A percentile compares a stretch with the other conserved stretches of the same genome.
Conservation (phyloP, 2,329 filamentous ascomycete genomes). For the Fusarium pilosicola region DNA sequence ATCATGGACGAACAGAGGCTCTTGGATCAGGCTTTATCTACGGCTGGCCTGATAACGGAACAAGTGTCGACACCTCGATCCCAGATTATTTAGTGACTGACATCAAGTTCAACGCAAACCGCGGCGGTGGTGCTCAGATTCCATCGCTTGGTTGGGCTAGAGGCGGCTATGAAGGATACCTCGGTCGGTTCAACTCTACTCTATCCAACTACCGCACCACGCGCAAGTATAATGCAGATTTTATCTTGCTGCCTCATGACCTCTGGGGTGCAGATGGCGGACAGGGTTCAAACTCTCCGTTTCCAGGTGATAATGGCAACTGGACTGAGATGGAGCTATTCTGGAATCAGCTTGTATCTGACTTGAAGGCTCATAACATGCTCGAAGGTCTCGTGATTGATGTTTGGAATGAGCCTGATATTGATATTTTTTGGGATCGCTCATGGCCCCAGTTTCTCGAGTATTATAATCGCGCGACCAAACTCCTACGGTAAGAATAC, state of each 20-base stretch:
- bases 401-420: slow-evolving; percentile 1
- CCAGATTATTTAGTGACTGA: neutral
- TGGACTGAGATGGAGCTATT: neutral
- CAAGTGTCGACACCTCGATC: rapidly evolving
- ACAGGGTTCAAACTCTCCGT: neutral
- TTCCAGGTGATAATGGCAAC: neutral
- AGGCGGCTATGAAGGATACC: neutral
- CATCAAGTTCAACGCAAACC: neutral
- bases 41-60: neutral
- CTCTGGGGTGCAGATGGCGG: neutral
- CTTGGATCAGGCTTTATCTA: neutral
- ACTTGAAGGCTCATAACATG: neutral
- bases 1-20: rapidly evolving
- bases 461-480: neutral
- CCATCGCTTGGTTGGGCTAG: neutral
- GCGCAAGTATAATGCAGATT: neutral
- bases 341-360: neutral
- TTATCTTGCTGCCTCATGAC: neutral
- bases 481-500: neutral
- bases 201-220: neutral
- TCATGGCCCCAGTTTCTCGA: neutral
- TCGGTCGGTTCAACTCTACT: neutral
- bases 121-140: neutral
- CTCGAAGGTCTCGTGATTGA: neutral
- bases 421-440: neutral